phyloP scores from a whole-genome alignment of 2,329 filamentous ascomycete species.

The Fusarium dimerum region DNA sequence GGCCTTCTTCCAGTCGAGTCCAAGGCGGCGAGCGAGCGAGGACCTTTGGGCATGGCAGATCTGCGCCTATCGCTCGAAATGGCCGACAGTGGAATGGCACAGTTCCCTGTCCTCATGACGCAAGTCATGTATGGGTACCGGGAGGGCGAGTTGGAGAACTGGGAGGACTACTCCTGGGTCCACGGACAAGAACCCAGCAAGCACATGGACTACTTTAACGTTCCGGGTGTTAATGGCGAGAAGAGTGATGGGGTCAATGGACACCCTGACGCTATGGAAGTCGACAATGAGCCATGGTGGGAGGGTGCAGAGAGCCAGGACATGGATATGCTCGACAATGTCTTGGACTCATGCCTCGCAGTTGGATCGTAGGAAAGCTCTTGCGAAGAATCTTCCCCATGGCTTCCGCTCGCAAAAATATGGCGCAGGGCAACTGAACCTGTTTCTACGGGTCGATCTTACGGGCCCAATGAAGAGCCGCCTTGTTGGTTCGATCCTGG shows the following conservation, averaged over 20 bases:
- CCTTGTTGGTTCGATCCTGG: not conserved
- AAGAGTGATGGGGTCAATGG: constrained; percentile 48
- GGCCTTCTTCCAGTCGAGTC: constrained; percentile 81
- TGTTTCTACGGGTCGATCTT: too few species aligned
- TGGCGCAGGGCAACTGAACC: too few species aligned
- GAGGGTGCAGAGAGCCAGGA: constrained; percentile 59
- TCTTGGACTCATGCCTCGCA: constrained; percentile 58
- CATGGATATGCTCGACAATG: constrained; percentile 52
- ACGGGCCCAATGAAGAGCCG: too few species aligned
- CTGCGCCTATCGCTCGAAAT: constrained; percentile 74
- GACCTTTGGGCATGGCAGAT: constrained; percentile 75
- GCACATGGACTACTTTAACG: constrained; percentile 30
- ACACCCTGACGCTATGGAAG: constrained; percentile 58
- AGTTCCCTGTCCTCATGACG: constrained; percentile 75
- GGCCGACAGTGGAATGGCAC: constrained; percentile 72
- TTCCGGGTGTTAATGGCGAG: constrained; percentile 36
- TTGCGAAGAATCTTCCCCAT: too few species aligned
- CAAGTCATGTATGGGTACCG: constrained; percentile 70
- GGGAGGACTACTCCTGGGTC: constrained; percentile 60
- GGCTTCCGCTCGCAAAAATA: too few species aligned
- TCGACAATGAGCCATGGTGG: constrained; percentile 62
- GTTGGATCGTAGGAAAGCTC: constrained; percentile 38
- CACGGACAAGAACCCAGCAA: constrained; percentile 37
- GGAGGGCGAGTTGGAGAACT: constrained; percentile 74
- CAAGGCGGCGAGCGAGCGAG: constrained; percentile 70